phyloP scores from a whole-genome alignment of 495 filamentous ascomycete species.

The Astrocystis sublimbata region DNA sequence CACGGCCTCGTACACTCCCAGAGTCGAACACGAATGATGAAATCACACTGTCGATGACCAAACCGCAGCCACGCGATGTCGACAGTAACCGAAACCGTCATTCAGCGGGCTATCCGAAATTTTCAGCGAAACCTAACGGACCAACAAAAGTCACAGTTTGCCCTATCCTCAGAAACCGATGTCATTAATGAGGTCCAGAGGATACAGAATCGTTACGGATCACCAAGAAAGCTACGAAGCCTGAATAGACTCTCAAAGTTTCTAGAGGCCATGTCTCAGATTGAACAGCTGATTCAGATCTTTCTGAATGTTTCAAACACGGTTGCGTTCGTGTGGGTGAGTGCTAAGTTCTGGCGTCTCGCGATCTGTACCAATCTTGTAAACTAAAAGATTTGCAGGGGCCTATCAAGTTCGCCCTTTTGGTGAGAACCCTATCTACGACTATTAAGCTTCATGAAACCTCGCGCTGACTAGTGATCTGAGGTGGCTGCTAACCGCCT shows the following conservation, averaged over 20 bases:
- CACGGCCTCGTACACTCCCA: no score
- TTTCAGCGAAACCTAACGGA: background rate
- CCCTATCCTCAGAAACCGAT: background rate
- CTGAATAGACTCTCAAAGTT: background rate
- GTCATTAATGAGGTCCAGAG: background rate
- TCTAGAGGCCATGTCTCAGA: background rate
- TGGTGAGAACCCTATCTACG: background rate
- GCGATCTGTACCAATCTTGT: background rate
- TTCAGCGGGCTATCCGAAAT: background rate
- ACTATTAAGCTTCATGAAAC: background rate
- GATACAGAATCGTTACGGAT: background rate
- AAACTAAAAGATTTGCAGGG: background rate
- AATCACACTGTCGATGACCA: no score
- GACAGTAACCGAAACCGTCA: background rate
- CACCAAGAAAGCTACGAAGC: background rate
- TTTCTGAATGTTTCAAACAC: conserved; percentile 1
- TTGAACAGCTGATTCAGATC: background rate
- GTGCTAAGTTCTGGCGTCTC: no score
- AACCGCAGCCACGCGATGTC: background rate
- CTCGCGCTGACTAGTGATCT: background rate
- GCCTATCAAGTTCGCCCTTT: background rate
- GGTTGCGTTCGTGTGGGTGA: conserved; percentile 1
- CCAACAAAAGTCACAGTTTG: background rate
- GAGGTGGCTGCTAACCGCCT: background rate
- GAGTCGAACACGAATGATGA: no score